Evolutionary conservation across 2,329 filamentous ascomycete genomes (phyloP).

Genomic region (Ampelomyces quisqualis): DNA sequence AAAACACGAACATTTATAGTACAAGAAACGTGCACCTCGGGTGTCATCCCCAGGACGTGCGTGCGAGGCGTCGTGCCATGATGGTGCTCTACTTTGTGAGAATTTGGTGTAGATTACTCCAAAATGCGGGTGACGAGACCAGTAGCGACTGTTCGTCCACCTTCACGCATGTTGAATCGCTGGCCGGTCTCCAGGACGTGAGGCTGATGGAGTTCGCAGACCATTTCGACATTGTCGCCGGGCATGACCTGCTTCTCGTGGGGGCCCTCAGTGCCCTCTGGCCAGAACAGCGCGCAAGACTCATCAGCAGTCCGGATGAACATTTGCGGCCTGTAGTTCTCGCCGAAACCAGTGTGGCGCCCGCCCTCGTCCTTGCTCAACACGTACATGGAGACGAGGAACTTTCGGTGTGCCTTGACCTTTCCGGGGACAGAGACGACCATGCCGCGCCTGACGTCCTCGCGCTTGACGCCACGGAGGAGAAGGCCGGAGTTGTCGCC

Average conservation of each 20-base stretch:
- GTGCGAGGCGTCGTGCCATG: constrained; percentile 3
- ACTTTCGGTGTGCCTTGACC: constrained; percentile 85
- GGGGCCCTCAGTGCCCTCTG: constrained; percentile 74
- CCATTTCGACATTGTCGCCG: constrained; percentile 98
- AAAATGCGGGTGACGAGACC: constrained; percentile 44
- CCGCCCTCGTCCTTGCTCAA: constrained; percentile 97
- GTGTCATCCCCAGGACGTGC: constrained; percentile 4
- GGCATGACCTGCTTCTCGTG: constrained; percentile 87
- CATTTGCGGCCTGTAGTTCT: constrained; percentile 97
- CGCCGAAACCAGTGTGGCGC: constrained; percentile 89
- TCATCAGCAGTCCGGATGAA: constrained; percentile 88
- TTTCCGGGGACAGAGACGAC: constrained; percentile 81
- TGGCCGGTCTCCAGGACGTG: constrained; percentile 88
- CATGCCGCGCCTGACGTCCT: constrained; percentile 95
- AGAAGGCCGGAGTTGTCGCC: constrained; percentile 98
- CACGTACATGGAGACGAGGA: constrained; percentile 95
- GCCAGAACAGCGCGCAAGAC: constrained; percentile 77
- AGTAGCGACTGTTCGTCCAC: constrained; percentile 63
- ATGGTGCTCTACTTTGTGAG: no score
- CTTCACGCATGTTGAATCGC: constrained; percentile 98
- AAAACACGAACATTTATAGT: constrained; percentile 24
- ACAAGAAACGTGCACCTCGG: constrained; percentile 19
- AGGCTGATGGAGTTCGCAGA: constrained; percentile 79
- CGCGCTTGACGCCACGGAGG: constrained; percentile 91
- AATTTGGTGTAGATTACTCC: no score